Percentiles rank a stretch among this genome's conserved stretches.
Evolutionary conservation across 2,329 filamentous ascomycete species (phyloP).

Genomic region (Epichloe sylvatica): DNA sequence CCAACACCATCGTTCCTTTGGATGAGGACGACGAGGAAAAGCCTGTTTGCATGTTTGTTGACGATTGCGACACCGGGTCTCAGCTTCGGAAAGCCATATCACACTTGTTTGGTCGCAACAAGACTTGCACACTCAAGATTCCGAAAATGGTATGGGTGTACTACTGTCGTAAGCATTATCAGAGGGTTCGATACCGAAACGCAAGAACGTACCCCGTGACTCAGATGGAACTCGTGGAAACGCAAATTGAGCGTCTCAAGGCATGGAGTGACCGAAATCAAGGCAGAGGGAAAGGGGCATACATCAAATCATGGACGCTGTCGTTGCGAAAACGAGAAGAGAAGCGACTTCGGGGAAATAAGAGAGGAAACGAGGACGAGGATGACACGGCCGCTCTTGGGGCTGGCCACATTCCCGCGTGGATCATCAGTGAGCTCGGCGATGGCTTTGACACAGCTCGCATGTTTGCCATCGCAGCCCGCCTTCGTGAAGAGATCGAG

Average conservation of each 20-base stretch:
- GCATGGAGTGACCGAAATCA: constrained; percentile 44
- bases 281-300: constrained; percentile 15
- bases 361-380: constrained; percentile 16
- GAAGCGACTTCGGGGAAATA: constrained; percentile 31
- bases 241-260: constrained; percentile 49
- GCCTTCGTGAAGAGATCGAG: constrained; percentile 32
- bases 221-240: constrained; percentile 50
- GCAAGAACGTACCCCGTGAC: constrained; percentile 43
- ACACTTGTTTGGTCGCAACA: constrained; percentile 74
- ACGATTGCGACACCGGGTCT: constrained; percentile 44
- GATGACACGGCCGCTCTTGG: constrained; percentile 15
- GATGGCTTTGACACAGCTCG: constrained; percentile 33
- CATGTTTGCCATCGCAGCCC: constrained; percentile 33
- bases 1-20: neutral
- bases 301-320: constrained; percentile 40
- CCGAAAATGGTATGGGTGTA: constrained; percentile 58
- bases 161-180: constrained; percentile 72
- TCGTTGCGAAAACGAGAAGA: constrained; percentile 51
- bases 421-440: constrained; percentile 33
- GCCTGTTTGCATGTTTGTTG: constrained; percentile 39
- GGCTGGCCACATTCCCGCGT: constrained; percentile 31
- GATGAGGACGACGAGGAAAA: constrained; percentile 12
- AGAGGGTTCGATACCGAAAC: constrained; percentile 58
- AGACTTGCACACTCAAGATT: constrained; percentile 58
- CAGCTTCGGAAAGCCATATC: constrained; percentile 62